A percentile compares a stretch with the other conserved stretches of the same genome.
Evolutionary conservation across 306 rosid genomes (phyloP).

Genomic region (Neltuma alba): DNA sequence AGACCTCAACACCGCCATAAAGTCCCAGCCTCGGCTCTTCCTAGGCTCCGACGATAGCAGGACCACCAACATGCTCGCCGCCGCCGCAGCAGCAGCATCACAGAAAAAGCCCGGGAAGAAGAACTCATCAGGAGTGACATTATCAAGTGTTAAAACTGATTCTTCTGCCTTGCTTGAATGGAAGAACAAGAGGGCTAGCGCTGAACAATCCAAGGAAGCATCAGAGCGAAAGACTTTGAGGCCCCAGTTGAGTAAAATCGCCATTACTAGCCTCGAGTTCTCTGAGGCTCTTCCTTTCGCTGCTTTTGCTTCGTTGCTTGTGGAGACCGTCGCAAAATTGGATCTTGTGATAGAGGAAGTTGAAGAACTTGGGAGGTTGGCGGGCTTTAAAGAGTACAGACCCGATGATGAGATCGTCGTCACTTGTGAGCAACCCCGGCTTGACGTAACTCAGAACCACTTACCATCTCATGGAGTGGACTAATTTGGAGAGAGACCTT

Average conservation of each 20-base stretch:
- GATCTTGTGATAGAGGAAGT: constrained; percentile 72
- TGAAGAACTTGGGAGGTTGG: constrained; percentile 70
- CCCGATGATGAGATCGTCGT: constrained; percentile 50
- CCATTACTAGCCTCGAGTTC: constrained; percentile 79
- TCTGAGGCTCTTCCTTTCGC: constrained; percentile 90
- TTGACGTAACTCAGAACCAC: constrained; percentile 40
- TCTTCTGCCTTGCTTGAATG: constrained; percentile 61
- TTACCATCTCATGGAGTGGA: constrained; percentile 59
- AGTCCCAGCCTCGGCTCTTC: constrained; percentile 86
- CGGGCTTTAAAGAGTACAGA: constrained; percentile 67
- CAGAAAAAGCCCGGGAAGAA: constrained; percentile 34
- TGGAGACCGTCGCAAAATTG: constrained; percentile 83
- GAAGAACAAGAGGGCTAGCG: constrained; percentile 41
- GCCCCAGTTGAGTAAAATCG: constrained; percentile 70
- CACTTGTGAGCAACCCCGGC: constrained; percentile 48
- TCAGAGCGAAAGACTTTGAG: constrained; percentile 55
- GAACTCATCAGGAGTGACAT: constrained; percentile 34
- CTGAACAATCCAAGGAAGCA: constrained; percentile 37
- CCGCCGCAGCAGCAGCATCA: constrained; percentile 36
- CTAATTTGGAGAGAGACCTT: not conserved
- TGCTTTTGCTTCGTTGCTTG: constrained; percentile 84
- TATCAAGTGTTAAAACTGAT: constrained; percentile 70
- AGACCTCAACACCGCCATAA: constrained; percentile 75
- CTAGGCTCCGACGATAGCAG: constrained; percentile 62
- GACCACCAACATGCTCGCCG: constrained; percentile 53